Evolutionary conservation across 164 flowering plant genomes (phyloP), one percentile per base, ranked within the genome.

Genomic region (Vitis cinerea): DNA sequence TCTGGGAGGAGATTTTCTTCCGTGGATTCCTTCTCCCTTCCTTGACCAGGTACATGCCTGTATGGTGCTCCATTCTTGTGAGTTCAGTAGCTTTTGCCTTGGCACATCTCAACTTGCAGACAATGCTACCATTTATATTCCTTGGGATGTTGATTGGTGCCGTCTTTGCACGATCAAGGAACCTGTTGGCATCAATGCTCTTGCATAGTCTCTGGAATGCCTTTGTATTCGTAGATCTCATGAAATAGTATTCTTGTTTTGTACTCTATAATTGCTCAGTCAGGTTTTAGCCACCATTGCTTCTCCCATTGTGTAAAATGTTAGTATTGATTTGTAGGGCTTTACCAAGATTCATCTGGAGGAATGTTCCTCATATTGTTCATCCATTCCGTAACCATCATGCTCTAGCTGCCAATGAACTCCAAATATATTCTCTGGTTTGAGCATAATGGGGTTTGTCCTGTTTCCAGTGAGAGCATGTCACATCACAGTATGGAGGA

Each of bases 1-100:
- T 95, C 10, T 95, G 99, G 99, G 99, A 95, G 75, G 99, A 95
- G 81, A 87, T 93, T 13, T 87, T 95, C 8, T 95, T 95, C 69
- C 86, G 99, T 23, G 99, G 99, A 9, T 95, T 93, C 72, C 94
- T 95, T 37, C 86, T 95, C 58, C 98, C 99, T 19, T 95, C 99
- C 11, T 77, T 95, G 79, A 95, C 96, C 31, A 90, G 75, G 65
- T 93, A 91, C 84, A 91, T 95, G 98, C 99, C 99, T 2, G 90
- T 91, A 2, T 95, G 98, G 99, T 85, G 93, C 72, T 85, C 99
- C 3, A 82, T 95, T 17, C 68, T 88, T 57, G 83, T 87, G 67
- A 95, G 99, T 66, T 85, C 98, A 27, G 80, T 95, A 13, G 96
- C 87, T 17, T 95, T 95, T 77, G 98, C 98, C 48, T 81, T 90